These are phyloP conservation scores for Glycine soja DNA, from an alignment of 306 rosid genomes.

Conservation along the genomic window DNA sequence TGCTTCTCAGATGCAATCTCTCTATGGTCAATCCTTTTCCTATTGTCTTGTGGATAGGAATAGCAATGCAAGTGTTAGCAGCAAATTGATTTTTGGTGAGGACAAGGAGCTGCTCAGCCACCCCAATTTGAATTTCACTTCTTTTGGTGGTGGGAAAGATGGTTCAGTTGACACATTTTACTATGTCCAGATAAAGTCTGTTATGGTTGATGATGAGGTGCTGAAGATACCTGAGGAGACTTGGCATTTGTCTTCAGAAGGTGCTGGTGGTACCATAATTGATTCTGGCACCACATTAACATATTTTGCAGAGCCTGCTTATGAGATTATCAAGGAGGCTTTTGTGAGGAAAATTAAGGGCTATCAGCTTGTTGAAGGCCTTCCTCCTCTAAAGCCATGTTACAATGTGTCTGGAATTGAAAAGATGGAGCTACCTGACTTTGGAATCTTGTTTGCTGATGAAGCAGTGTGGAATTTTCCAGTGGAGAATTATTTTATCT, in stretches of 20 bases:
- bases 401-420: slow-evolving; percentile 90
- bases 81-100: slow-evolving; percentile 92
- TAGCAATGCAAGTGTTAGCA: slow-evolving; percentile 74
- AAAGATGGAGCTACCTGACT: slow-evolving; percentile 79
- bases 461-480: slow-evolving; percentile 95
- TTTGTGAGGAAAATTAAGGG: slow-evolving; percentile 69
- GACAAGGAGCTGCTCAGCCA: slow-evolving; percentile 65
- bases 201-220: slow-evolving; percentile 73
- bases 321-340: slow-evolving; percentile 69
- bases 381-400: slow-evolving; percentile 80
- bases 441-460: slow-evolving; percentile 74
- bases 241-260: slow-evolving; percentile 72
- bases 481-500: slow-evolving; percentile 85
- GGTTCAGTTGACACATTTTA: slow-evolving; percentile 87
- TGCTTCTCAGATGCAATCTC: slow-evolving; percentile 92
- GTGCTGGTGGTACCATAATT: slow-evolving; percentile 77
- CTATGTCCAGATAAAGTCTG: slow-evolving; percentile 75
- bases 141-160: slow-evolving; percentile 71
- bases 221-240: slow-evolving; percentile 75
- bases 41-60: slow-evolving; percentile 94
- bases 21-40: slow-evolving; percentile 91
- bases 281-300: slow-evolving; percentile 97
- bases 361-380: slow-evolving; percentile 61
- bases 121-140: slow-evolving; percentile 80
- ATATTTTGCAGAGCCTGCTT: slow-evolving; percentile 92